A percentile compares a stretch with the other conserved stretches of the same genome.
Evolutionary conservation across 176 grass and related monocot species (phyloP).

Genomic region (Oryza meridionalis): DNA sequence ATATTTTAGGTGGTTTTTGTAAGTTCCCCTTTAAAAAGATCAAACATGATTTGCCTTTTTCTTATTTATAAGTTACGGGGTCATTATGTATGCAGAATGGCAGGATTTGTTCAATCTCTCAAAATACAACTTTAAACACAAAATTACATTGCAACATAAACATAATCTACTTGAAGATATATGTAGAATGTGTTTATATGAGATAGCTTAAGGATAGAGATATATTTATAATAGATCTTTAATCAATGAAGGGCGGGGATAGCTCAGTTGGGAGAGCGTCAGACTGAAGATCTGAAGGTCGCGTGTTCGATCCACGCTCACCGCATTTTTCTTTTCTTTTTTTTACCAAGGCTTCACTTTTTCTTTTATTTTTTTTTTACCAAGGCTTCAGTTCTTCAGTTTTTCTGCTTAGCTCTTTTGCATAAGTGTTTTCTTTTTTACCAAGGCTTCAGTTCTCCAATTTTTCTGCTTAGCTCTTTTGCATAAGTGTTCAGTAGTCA

Average conservation of each 20-base stretch:
- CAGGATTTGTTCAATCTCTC: not conserved
- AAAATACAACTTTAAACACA: not conserved
- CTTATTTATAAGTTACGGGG: not conserved
- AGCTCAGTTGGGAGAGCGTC: conserved; percentile 92
- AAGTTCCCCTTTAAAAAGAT: not conserved
- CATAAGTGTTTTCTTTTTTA: too few relatives aligned
- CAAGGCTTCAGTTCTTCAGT: not conserved
- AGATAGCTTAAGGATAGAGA: too few relatives aligned
- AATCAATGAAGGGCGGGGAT: conserved; percentile 21
- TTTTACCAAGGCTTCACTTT: not conserved
- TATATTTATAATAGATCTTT: too few relatives aligned
- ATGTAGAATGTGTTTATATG: not conserved
- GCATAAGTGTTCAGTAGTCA: too few relatives aligned
- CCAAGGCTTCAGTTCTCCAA: too few relatives aligned
- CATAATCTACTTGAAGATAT: too few relatives aligned
- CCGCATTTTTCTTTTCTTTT: conserved; percentile 10
- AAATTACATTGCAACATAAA: not conserved
- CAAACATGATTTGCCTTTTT: not conserved
- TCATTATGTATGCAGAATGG: not conserved
- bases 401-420: too few relatives aligned
- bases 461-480: too few relatives aligned
- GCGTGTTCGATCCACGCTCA: conserved; percentile 77
- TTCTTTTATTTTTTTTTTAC: not conserved
- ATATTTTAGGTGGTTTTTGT: too few relatives aligned
- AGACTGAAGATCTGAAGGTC: conserved; percentile 90